phyloP scores from a whole-genome alignment of 371 early-diverging fungal genomes.

The Parasitella parasitica region DNA sequence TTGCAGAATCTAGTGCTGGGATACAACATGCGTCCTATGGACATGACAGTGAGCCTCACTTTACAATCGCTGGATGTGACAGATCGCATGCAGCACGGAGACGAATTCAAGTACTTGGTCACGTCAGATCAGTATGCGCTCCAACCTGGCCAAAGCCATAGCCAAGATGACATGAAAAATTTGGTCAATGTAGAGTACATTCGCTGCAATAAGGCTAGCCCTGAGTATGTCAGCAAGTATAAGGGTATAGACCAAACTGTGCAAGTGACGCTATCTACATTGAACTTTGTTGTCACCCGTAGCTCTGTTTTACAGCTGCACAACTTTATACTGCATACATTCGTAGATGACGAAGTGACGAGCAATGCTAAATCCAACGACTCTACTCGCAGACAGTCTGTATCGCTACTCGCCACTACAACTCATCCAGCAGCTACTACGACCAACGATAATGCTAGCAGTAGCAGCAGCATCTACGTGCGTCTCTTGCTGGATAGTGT shows the following conservation, averaged over 20 bases:
- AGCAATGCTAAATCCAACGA: neutral
- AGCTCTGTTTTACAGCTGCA: constrained; percentile 85
- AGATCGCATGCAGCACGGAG: constrained; percentile 69
- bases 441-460: neutral
- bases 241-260: constrained; percentile 82
- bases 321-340: constrained; percentile 86
- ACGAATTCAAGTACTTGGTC: constrained; percentile 68
- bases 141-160: constrained; percentile 17
- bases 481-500: constrained; percentile 79
- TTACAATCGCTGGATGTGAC: constrained; percentile 77
- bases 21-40: constrained; percentile 70
- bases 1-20: constrained; percentile 71
- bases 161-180: constrained; percentile 42
- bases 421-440: neutral
- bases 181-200: constrained; percentile 76
- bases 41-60: constrained; percentile 72
- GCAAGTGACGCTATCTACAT: constrained; percentile 79
- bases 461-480: constrained; percentile 50
- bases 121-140: constrained; percentile 50
- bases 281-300: constrained; percentile 82
- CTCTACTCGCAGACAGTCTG: neutral
- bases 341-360: constrained; percentile 48
- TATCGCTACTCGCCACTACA: neutral
- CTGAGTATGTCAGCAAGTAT: constrained; percentile 73
- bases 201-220: constrained; percentile 71